Conservation (phyloP, 2,329 filamentous ascomycete genomes). For the Penicillium sp. region DNA sequence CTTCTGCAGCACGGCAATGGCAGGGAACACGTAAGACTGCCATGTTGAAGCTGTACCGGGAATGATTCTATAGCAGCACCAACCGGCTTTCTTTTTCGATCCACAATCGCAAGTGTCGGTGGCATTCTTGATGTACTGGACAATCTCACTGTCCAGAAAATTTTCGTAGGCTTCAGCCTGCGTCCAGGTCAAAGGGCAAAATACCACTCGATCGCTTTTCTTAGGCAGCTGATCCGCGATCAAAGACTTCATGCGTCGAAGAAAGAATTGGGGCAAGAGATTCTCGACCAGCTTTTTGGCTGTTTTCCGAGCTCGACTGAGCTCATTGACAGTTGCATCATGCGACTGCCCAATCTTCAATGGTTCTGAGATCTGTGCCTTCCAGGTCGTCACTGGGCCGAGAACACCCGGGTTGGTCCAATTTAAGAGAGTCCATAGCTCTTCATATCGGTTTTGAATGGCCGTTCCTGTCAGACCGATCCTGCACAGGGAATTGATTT, state of each 20-base stretch:
- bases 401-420: slow-evolving; percentile 84
- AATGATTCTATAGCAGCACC: slow-evolving; percentile 65
- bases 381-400: slow-evolving; percentile 68
- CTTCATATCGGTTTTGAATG: slow-evolving; percentile 96
- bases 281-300: slow-evolving; percentile 81
- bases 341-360: slow-evolving; percentile 86
- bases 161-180: slow-evolving; percentile 79
- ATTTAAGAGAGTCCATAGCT: slow-evolving; percentile 91
- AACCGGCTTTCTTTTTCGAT: slow-evolving; percentile 66
- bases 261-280: slow-evolving; percentile 80
- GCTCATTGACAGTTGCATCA: slow-evolving; percentile 75
- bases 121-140: slow-evolving; percentile 62
- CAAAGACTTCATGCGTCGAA: slow-evolving; percentile 85
- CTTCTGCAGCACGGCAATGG: slow-evolving; percentile 76
- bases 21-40: slow-evolving; percentile 76
- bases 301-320: slow-evolving; percentile 72
- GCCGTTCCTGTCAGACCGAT: slow-evolving; percentile 93
- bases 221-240: slow-evolving; percentile 90
- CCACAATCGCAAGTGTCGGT: slow-evolving; percentile 64
- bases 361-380: slow-evolving; percentile 67
- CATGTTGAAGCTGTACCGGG: slow-evolving; percentile 57
- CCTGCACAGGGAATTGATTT: slow-evolving; percentile 83
- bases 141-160: slow-evolving; percentile 66
- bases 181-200: slow-evolving; percentile 78
- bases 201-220: slow-evolving; percentile 90